Conservation (phyloP, 495 filamentous ascomycete species). For the Hyaloscypha variabilis region DNA sequence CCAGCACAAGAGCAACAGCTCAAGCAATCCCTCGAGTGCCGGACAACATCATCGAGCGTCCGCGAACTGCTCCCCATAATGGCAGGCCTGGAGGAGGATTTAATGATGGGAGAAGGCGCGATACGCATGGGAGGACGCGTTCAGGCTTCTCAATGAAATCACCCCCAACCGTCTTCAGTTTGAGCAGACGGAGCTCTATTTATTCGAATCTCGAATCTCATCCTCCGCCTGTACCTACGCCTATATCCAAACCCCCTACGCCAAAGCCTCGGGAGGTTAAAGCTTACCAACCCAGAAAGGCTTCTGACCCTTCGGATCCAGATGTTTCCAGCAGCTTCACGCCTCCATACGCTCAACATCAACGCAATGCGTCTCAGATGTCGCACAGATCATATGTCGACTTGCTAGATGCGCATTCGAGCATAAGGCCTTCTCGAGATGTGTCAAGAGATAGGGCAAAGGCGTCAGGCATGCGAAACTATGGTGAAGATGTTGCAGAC, state of each 20-base stretch:
- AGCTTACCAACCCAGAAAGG: conserved; percentile 19
- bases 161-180: conserved; percentile 18
- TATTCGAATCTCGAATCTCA: conserved; percentile 9
- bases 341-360: conserved; percentile 13
- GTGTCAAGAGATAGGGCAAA: conserved; percentile 36
- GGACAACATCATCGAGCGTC: conserved; percentile 13
- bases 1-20: not conserved
- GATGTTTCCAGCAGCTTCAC: conserved; percentile 5
- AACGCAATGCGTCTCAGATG: conserved; percentile 19
- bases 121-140: conserved; percentile 19
- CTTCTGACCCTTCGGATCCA: not conserved
- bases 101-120: not conserved
- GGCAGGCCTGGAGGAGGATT: conserved; percentile 18
- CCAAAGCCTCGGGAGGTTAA: conserved; percentile 11
- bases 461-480: conserved; percentile 49
- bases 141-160: conserved; percentile 30
- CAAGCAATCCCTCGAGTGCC: conserved; percentile 17
- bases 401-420: conserved; percentile 53
- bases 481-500: conserved; percentile 59
- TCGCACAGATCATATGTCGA: conserved; percentile 41
- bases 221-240: not conserved
- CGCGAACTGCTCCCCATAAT: conserved; percentile 26
- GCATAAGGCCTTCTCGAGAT: conserved; percentile 41
- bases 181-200: conserved; percentile 15
- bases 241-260: not conserved